Base-by-base conservation (phyloP, 306 rosid genomes). In the Cotoneaster glaucophyllus region DNA sequence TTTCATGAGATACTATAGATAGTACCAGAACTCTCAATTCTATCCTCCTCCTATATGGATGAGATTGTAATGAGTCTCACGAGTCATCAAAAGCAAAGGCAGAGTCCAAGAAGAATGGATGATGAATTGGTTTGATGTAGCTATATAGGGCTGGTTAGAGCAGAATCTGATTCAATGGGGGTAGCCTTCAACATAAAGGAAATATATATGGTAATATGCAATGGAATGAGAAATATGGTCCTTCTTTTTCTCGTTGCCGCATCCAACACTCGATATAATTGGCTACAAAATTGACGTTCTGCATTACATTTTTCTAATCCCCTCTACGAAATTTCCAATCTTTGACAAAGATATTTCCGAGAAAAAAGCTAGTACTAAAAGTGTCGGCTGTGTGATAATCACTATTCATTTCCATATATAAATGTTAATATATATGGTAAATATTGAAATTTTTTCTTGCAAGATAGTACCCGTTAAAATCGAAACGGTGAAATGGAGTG, bases 231-330 rank as follows among this genome's bases (percentile, higher is more conserved):
- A 29, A 74, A 63, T 48, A 28, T 74, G 86, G 82, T 72, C 84
- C 86, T 53, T 69, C 34, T 64, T 34, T 76, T 62, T 80, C 84
- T 82, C 39, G 86, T 87, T 84, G 85, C 86, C 88, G 83, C 86
- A 80, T 82, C 83, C 84, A 80, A 17, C 65, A 74, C 78, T 22
- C 25, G 39, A 43, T 4, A 25, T 56, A 14, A 71, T 72, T 83
- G 78, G 80, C 85, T 74, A 26, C 43, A 56, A 54, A 77, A 79
- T 76, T 64, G 90, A 85, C 85, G 25, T 72, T 75, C 56, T 58
- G 25, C 37, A 72, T 21, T 14, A 52, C 79, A 57, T 63, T 74
- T 73, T 76, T 74, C 69, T 70, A 70, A 56, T 15, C 43, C 52
- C 64, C 64, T 82, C 21, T 31, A 17, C 22, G 63, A 67, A 22